Base-by-base conservation (phyloP, 2,329 filamentous ascomycete genomes). In the Beauveria sp. region DNA sequence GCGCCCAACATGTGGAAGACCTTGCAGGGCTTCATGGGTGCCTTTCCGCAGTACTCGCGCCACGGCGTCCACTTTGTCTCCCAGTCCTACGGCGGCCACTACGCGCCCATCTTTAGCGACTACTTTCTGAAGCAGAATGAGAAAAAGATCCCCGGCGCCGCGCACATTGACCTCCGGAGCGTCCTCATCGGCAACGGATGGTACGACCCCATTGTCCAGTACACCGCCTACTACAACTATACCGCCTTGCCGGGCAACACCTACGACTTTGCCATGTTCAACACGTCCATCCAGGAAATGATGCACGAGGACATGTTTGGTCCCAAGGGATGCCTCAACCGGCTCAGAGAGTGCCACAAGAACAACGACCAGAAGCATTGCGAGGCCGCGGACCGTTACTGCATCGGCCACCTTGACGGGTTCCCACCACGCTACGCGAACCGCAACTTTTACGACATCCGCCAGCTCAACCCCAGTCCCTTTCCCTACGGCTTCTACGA, bases 21-120 rank as follows among this genome's bases (percentile, higher is more conserved):
- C 70, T 70, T 87, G 24, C 84, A 87, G 69, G 81, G 77, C 16
- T 87, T 84, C 73, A 69, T 89, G 64, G 75, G 73, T 24, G 74
- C 78, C 16, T 87, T 87, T 62, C 84, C 84, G 0, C 76, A 83
- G 65, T 84, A 85, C 70, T 71, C 73, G 34, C 74, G 78, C 63
- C 74, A 80, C 52, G 82, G 84, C 14, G 79, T 90, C 56, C 85
- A 86, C 66, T 73, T 90, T 1, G 89, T 87, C 67, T 80, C 86
- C 1, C 86, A 90, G 72, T 87, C 83, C 70, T 88, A 89, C 71
- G 83, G 87, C 28, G 88, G 88, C 5, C 84, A 86, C 64, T 91
- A 89, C 67, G 88, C 85, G 0, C 86, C 87, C 1, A 79, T 80
- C 0, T 87, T 89, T 67, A 81, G 83, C n/a, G 74, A 75, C 1